Base-by-base conservation (phyloP, 768 basidiomycete species). In the Lactarius tabidus region DNA sequence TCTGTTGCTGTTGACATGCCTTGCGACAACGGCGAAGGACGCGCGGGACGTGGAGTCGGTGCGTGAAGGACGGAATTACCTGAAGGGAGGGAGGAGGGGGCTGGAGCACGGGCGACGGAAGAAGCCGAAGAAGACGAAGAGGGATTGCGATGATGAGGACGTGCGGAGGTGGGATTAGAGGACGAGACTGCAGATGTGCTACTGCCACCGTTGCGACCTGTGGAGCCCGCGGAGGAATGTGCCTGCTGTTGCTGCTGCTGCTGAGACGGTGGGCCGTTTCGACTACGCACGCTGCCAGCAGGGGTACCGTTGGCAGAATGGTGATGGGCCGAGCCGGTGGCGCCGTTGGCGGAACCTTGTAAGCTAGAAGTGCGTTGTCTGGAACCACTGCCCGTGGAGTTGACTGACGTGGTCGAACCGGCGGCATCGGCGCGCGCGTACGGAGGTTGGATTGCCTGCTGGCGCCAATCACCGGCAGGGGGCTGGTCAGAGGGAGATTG, bases 351-450 rank as follows among this genome's bases (percentile, higher is more conserved):
- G 48, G 80, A 79, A 60, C 88, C 88, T 70, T 90, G 89, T 69
- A 81, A 85, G 72, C 88, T 89, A 75, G 83, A 86, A 14, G 88
- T 91, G 52, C 89, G 81, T 70, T 84, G 87, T 23, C 90, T 85
- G 57, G 82, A 75, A 69, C 63, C 81, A 73, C 60, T 78, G n/a
- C 74, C 77, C 23, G 74, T 74, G 45, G 92, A 93, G 73, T 87
- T 90, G 69, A 93, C 80, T 0, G 92, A 93, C 5, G 89, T 85
- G 29, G 86, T 84, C 0, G 91, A 93, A 53, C 84, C 85, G 8
- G 92, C 89, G 9, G 91, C 91, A 63, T 93, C 91, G 28, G 85
- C 82, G 64, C 90, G 86, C 31, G 84, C 87, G 74, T 93, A 93
- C 0, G 92, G 91, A 10, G 90, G 89, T 69, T 88, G 86, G 66